Conservation (phyloP, 495 filamentous ascomycete genomes). For the Viridothelium virens region DNA sequence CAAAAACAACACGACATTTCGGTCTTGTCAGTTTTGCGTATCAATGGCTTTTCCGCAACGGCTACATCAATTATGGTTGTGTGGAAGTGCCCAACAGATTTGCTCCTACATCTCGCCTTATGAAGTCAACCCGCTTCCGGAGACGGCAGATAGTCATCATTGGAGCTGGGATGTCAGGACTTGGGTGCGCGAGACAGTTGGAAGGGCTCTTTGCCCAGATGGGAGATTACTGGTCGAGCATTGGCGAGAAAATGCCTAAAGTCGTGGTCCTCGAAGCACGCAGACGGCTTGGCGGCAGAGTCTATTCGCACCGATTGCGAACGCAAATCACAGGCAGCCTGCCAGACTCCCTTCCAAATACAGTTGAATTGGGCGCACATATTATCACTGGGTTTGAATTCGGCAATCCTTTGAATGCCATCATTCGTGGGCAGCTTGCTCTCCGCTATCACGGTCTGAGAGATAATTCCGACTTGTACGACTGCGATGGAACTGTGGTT, state of each 20-base stretch:
- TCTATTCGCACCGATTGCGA: slow-evolving; percentile 81
- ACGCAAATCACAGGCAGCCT: slow-evolving; percentile 47
- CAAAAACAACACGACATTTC: slow-evolving; percentile 85
- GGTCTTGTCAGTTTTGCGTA: slow-evolving; percentile 80
- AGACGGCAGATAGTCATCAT: slow-evolving; percentile 71
- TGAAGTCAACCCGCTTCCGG: slow-evolving; percentile 40
- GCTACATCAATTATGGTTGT: slow-evolving; percentile 97
- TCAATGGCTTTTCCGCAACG: slow-evolving; percentile 82
- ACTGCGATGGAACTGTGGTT: slow-evolving; percentile 73
- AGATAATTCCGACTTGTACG: slow-evolving; percentile 83
- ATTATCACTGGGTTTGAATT: slow-evolving; percentile 95
- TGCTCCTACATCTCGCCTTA: slow-evolving; percentile 25
- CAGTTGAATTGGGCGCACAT: slow-evolving; percentile 92
- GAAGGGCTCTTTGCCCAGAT: slow-evolving; percentile 76
- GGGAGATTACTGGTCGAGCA: slow-evolving; percentile 51
- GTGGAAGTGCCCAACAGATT: slow-evolving; percentile 54
- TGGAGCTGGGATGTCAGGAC: slow-evolving; percentile 87
- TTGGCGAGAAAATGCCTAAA: slow-evolving; percentile 57
- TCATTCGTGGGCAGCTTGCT: slow-evolving; percentile 84
- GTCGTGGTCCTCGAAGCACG: slow-evolving; percentile 84
- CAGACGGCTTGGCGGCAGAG: slow-evolving; percentile 80
- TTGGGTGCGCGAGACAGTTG: slow-evolving; percentile 87
- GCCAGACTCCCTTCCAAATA: slow-evolving; percentile 52
- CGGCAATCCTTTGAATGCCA: slow-evolving; percentile 84
- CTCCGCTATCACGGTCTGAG: slow-evolving; percentile 76